phyloP scores from a whole-genome alignment of 805 yeast species.

The Diddensiella santjacobensis region DNA sequence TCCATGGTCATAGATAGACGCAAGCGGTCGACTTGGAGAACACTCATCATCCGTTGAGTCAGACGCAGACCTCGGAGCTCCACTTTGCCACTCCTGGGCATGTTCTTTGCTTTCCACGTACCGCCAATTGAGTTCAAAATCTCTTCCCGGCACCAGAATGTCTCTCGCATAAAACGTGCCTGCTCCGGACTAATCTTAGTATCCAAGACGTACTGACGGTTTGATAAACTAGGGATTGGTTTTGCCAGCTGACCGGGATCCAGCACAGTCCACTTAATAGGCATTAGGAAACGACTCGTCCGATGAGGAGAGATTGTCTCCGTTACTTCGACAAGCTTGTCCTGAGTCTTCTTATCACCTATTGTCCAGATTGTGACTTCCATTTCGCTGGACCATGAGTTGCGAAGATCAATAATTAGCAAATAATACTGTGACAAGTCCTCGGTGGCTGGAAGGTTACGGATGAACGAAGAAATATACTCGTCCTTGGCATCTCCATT shows the following conservation, averaged over 20 bases:
- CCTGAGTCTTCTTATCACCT: constrained; percentile 3
- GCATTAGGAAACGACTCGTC: constrained; percentile 63
- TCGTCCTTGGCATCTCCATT: background rate
- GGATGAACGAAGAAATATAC: constrained; percentile 8
- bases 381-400: constrained; percentile 64
- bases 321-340: constrained; percentile 8
- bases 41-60: constrained; percentile 55
- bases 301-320: constrained; percentile 41
- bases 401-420: constrained; percentile 70
- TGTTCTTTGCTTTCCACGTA: constrained; percentile 48
- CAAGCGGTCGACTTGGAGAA: constrained; percentile 35
- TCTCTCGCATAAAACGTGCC: constrained; percentile 50
- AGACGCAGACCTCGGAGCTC: constrained; percentile 66
- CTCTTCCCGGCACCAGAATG: constrained; percentile 78
- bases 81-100: constrained; percentile 45
- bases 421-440: constrained; percentile 48
- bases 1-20: constrained; percentile 36
- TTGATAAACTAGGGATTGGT: constrained; percentile 66
- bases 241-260: constrained; percentile 41
- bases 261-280: constrained; percentile 54
- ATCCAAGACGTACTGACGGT: constrained; percentile 64
- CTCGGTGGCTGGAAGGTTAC: constrained; percentile 25
- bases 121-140: constrained; percentile 60
- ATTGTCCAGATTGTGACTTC: constrained; percentile 29
- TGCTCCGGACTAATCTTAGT: constrained; percentile 48